Evolutionary conservation across 148 eudicot genomes (phyloP), one percentile per base, ranked within the genome.

Genomic region (Cornus suecica): DNA sequence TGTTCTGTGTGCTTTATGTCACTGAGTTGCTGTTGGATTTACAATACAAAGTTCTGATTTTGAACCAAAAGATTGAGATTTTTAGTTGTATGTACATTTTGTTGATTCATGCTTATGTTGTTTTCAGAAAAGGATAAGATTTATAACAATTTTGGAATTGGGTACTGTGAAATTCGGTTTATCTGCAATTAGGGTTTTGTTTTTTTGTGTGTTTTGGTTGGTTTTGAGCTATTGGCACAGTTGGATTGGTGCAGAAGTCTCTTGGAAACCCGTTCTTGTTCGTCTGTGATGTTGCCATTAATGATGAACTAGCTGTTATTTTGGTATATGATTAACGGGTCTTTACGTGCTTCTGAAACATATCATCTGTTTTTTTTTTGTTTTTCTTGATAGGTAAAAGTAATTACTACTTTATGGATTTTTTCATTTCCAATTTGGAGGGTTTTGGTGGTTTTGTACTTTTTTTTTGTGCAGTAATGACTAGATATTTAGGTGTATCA

Each of bases 21-120:
- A 51, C 58, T 70, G 30, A 23, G 42, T 68, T 77, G 32, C 15
- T 58, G 68, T 61, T 68, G 37, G 61, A 48, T 48, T 48, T 48
- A 48, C 54, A 45, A 13, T 48, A 16, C 20, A 11, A 18, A 48
- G 54, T 48, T 48, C 54, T 11, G 54, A 48, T 48, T 48, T 58
- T 72, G 65, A 68, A 60, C 32, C 64, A 64, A 73, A 48, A 48
- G 20, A 2, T 48, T 68, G 26, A 26, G 26, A 9, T 71, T n/a
- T 22, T 69, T 42, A 27, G 42, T 37, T 71, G 30, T 0, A 32
- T 51, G 65, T 37, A 5, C 72, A 24, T 6, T 72, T 28, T 28
- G 24, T 5, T 37, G 26, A 1, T 28, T 26, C 24, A 34, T 18
- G 34, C 48, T 52, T 18, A 31, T 27, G 37, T 64, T 29, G 10